Conservation (phyloP, 305 asterid genomes). For the Fraxinus xanthoxyloides region DNA sequence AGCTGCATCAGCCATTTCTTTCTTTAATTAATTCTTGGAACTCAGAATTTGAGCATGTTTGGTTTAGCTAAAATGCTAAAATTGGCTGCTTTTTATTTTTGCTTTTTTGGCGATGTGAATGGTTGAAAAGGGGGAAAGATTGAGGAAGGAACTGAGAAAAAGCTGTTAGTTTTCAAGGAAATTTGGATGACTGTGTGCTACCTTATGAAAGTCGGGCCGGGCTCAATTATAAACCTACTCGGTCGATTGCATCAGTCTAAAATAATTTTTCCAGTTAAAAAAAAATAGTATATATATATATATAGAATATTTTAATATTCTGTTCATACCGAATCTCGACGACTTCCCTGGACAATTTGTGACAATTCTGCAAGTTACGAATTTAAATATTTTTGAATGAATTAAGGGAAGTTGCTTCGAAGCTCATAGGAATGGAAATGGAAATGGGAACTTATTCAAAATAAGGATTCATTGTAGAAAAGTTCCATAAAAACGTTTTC, state of each 20-base stretch:
- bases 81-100: neutral
- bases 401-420: neutral
- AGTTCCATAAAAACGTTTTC: too few species aligned
- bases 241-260: neutral
- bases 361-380: neutral
- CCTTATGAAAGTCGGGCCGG: neutral
- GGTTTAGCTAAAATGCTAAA: neutral
- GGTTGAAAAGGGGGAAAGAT: neutral
- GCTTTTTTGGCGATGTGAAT: neutral
- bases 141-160: neutral
- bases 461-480: too few species aligned
- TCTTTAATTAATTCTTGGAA: neutral
- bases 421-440: neutral
- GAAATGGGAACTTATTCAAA: neutral
- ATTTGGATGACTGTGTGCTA: neutral
- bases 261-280: neutral
- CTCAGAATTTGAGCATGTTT: neutral
- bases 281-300: too few species aligned
- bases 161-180: neutral
- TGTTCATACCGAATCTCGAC: neutral
- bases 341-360: neutral
- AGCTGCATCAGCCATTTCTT: constrained; percentile 12
- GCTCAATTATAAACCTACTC: neutral
- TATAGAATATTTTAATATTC: neutral
- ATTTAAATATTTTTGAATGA: too few species aligned